Evolutionary conservation across 2,329 filamentous ascomycete genomes (phyloP).

Genomic region (Hymenoscyphus linearis): DNA sequence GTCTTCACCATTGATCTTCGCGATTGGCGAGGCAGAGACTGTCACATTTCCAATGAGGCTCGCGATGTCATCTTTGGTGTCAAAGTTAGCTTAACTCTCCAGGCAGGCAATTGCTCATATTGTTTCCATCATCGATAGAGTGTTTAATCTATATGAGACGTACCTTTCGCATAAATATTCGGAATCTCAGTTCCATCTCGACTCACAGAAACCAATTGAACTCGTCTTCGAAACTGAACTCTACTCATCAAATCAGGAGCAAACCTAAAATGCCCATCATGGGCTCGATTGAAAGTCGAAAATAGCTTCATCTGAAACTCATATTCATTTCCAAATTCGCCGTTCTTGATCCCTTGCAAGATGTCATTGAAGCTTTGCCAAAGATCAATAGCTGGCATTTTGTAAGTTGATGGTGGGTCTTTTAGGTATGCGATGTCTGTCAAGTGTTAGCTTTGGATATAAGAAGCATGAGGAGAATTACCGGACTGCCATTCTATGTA

Average conservation of each 20-base stretch:
- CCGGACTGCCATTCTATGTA: conserved; percentile 26
- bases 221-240: conserved; percentile 42
- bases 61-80: conserved; percentile 25
- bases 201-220: conserved; percentile 54
- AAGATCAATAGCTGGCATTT: conserved; percentile 35
- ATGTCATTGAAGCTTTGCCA: conserved; percentile 37
- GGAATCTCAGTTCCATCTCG: conserved; percentile 51
- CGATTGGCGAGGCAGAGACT: conserved; percentile 42
- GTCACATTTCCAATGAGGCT: conserved; percentile 16
- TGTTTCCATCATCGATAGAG: not conserved
- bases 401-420: conserved; percentile 45
- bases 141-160: conserved; percentile 11
- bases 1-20: conserved; percentile 49
- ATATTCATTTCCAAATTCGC: conserved; percentile 38
- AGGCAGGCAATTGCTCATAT: not conserved
- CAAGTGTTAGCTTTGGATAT: not conserved
- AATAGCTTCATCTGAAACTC: conserved; percentile 52
- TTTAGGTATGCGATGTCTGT: conserved; percentile 35
- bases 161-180: conserved; percentile 47
- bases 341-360: conserved; percentile 13
- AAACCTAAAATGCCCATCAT: conserved; percentile 61
- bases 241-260: conserved; percentile 45
- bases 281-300: conserved; percentile 45
- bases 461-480: not conserved
- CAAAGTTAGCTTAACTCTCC: conserved; percentile 34